Evolutionary conservation across 108 stramenopile genomes (phyloP), one percentile per base, ranked within the genome.

Genomic region (Ochromonas danica): DNA sequence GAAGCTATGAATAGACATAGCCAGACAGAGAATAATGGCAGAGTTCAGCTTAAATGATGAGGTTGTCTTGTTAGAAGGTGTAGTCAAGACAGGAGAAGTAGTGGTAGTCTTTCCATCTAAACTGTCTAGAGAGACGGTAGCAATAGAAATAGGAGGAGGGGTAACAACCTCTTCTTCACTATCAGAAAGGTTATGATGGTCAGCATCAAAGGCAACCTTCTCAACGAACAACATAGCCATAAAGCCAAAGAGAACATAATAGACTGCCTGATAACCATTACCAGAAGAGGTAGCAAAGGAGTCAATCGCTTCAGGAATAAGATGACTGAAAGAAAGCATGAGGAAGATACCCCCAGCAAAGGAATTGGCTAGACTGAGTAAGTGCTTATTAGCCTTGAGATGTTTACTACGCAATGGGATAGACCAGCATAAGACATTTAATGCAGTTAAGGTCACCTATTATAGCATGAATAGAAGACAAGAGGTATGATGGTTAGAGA

Each of bases 311-410:
- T 97, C 94, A 0, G 97, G 97, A 65, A 97, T 91, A 86, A 97
- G 88, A 87, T 97, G 97, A 1, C 94, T 94, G 83, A 98, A 96
- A 36, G 95, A 95, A 63, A 98, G 83, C 17, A 89, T 90, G 43
- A 98, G 83, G 83, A 98, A 98, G 57, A 98, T 94, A 36, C 97
- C 97, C 10, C 97, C 97, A 39, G 91, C 90, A 84, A 98, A 98
- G 77, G 94, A 91, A 83, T 95, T 96, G n/a, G 95, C 94, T 78
- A 98, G 70, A 40, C 83, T 81, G 1, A 96, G 86, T 22, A 87
- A 90, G 42, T 91, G 51, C 81, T 92, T 89, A 79, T 93, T 93
- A 70, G 90, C 90, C 0, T 89, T 75, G 14, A 96, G 90, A 60
- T 91, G 89, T 79, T 93, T 93, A 63, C 82, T 86, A 71, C 85